A percentile compares a stretch with the other conserved stretches of the same genome.
Evolutionary conservation across 75 land plant genomes (phyloP).

Genomic region (Pinus albicaulis): DNA sequence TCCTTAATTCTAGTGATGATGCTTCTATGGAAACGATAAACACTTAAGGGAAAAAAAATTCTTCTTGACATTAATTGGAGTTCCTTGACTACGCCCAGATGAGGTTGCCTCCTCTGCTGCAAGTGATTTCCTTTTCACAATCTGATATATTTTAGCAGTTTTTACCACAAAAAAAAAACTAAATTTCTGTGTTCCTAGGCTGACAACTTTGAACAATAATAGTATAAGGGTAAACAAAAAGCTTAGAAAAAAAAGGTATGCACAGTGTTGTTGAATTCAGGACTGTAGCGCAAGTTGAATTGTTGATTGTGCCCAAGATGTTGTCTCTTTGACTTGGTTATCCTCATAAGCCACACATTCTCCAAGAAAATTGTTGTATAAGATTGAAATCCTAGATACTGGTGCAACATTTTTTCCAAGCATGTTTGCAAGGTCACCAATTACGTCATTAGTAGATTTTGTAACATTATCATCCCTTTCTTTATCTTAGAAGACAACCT

Average conservation of each 20-base stretch:
- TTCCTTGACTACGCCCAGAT: too few relatives aligned
- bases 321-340: constrained; percentile 70
- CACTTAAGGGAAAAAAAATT: too few relatives aligned
- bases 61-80: too few relatives aligned
- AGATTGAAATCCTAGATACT: constrained; percentile 41
- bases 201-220: constrained; percentile 3
- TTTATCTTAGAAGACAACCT: constrained; percentile 60
- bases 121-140: too few relatives aligned
- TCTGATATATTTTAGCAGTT: too few relatives aligned
- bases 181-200: background rate
- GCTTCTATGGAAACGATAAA: too few relatives aligned
- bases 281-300: constrained; percentile 33
- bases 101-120: too few relatives aligned
- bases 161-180: too few relatives aligned
- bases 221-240: background rate
- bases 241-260: background rate
- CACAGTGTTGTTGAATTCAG: background rate
- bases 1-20: too few relatives aligned
- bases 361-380: constrained; percentile 51
- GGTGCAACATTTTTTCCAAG: constrained; percentile 51
- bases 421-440: constrained; percentile 84
- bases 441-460: constrained; percentile 81
- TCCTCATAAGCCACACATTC: constrained; percentile 64
- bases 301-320: constrained; percentile 65
- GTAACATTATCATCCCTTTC: constrained; percentile 54